Conservation (phyloP, 345 rosid species). For the Eucalyptus erythrocorys region DNA sequence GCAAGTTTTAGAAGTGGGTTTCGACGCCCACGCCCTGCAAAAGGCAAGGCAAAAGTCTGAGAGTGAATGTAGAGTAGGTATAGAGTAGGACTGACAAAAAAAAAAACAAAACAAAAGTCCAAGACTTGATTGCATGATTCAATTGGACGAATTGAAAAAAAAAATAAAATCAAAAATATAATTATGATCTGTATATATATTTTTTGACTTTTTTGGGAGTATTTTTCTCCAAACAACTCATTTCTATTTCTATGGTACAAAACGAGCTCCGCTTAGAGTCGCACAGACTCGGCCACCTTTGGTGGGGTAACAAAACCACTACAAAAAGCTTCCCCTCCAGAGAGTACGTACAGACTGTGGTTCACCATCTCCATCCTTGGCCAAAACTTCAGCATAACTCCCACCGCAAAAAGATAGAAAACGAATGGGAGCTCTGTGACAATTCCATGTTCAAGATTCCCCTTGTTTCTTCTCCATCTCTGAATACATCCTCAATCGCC, state of each 20-base stretch:
- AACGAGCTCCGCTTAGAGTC: neutral
- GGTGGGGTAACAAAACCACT: conserved; percentile 30
- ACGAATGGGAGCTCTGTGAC: neutral
- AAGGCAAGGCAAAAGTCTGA: no score
- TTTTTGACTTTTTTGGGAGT: neutral
- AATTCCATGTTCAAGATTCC: conserved; percentile 15
- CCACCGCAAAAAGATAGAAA: neutral
- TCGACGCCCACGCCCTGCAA: no score
- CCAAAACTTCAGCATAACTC: neutral
- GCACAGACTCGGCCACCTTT: neutral
- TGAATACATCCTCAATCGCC: conserved; percentile 2
- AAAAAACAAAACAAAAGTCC: neutral
- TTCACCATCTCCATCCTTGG: conserved; percentile 4
- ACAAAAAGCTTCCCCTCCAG: neutral
- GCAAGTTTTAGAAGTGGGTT: no score
- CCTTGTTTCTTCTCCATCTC: neutral
- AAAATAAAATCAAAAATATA: neutral
- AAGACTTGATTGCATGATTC: neutral
- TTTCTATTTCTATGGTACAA: neutral
- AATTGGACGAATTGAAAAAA: neutral
- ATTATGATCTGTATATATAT: neutral
- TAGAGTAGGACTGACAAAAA: no score
- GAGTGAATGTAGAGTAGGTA: no score
- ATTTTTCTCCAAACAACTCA: neutral
- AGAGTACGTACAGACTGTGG: neutral